phyloP scores from a whole-genome alignment of 352 stramenopile genomes.

The Aphanomyces cochlioides region DNA sequence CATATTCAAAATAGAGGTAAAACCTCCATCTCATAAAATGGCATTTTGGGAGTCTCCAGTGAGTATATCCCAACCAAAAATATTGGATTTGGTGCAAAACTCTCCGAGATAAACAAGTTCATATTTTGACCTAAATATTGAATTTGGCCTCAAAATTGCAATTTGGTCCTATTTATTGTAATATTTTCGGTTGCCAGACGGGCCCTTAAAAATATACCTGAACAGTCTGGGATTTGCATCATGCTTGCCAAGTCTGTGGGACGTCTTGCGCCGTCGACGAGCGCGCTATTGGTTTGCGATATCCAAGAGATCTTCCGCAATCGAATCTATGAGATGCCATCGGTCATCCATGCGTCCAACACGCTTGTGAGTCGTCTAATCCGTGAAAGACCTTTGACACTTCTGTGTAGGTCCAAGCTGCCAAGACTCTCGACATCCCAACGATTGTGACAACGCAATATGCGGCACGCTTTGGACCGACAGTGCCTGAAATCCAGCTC shows the following conservation, averaged over 20 bases:
- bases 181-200: no score
- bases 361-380: constrained; percentile 36
- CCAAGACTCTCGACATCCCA: constrained; percentile 87
- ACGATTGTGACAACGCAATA: constrained; percentile 97
- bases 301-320: constrained; percentile 96
- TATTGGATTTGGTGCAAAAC: no score
- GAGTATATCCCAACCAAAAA: no score
- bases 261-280: constrained; percentile 56
- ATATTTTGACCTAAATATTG: no score
- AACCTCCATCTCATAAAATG: no score
- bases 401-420: constrained; percentile 44
- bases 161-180: no score
- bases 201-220: no score
- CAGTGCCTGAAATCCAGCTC: constrained; percentile 66
- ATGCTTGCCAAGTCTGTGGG: constrained; percentile 29
- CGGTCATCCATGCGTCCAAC: constrained; percentile 81
- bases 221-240: no score
- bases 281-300: constrained; percentile 93
- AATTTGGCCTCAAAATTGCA: no score
- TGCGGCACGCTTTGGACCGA: constrained; percentile 90
- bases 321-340: constrained; percentile 90
- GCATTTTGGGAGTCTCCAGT: no score
- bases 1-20: no score
- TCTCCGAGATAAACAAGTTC: no score
- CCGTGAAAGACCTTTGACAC: not conserved